Evolutionary conservation across 768 basidiomycete species (phyloP), one percentile per base, ranked within the genome.

Genomic region (Tylopilus subfusipes): DNA sequence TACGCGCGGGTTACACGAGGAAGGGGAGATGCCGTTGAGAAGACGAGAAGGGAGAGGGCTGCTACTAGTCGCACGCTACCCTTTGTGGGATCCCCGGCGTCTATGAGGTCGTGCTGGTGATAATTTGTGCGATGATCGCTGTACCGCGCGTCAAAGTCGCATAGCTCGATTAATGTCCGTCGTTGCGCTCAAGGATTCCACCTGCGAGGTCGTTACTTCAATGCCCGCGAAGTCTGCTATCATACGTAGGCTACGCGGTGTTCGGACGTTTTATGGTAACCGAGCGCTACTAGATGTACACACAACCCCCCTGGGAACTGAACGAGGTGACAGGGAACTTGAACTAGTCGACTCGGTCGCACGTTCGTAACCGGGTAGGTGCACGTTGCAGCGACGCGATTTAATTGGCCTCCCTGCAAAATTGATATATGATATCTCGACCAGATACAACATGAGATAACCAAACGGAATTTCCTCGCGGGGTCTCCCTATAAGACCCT

Each of bases 401-500:
- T n/a, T n/a, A n/a, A 40, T 40, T 40, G 39, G 39, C 21, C 39
- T 40, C 38, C 5, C 10, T 2, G 13, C 33, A 34, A 34, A 14
- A 14, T 34, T 14, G 16, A 34, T 14, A 34, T 14, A 13, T 36
- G 16, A 36, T 36, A 36, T 36, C 34, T 21, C 19, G 38, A 14
- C 36, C 19, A 21, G 39, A 13, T 40, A 13, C 39, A 10, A n/a
- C 12, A n/a, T n/a, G n/a, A n/a, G 43, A 29, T 30, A 44, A 44
- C 42, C 8, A n/a, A 14, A 2, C 16, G 6, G 33, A 34, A 1
- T 25, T 42, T 11, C 3, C 22, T 10, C n/a, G n/a, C n/a, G 42
- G 24, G 30, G n/a, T 9, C 33, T 38, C 36, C 8, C 25, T 57
- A 57, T 57, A 57, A 57, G 56, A 57, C 29, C 44, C 25, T 14